Percentiles rank a stretch among this genome's conserved stretches.
Conservation (phyloP, 805 yeast species). For the Zygotorulaspora sp. region DNA sequence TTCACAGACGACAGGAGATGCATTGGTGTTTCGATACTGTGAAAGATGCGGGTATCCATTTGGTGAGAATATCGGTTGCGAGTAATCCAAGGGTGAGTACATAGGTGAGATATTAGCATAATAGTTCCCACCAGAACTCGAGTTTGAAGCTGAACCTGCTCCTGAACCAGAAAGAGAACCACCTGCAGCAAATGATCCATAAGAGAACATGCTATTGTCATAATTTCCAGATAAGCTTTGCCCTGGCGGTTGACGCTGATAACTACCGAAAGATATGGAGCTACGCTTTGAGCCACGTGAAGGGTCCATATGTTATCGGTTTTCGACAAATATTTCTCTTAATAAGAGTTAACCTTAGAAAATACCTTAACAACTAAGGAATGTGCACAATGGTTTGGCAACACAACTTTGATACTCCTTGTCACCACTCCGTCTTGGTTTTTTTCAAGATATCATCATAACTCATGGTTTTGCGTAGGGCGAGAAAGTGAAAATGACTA, state of each 20-base stretch:
- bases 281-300: constrained; percentile 30
- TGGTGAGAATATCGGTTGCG: constrained; percentile 17
- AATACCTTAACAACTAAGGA: too few species aligned
- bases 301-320: constrained; percentile 29
- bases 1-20: constrained; percentile 22
- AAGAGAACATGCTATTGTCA: constrained; percentile 5
- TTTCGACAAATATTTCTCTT: not conserved
- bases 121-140: constrained; percentile 6
- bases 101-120: constrained; percentile 24
- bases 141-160: constrained; percentile 7
- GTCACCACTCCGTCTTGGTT: too few species aligned
- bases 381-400: too few species aligned
- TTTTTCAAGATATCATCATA: too few species aligned
- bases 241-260: constrained; percentile 21
- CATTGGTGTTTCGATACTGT: constrained; percentile 17
- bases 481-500: too few species aligned
- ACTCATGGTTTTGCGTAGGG: too few species aligned
- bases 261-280: constrained; percentile 30
- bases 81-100: constrained; percentile 30
- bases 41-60: constrained; percentile 17
- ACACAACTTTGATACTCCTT: too few species aligned
- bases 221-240: constrained; percentile 10
- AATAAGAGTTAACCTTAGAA: not conserved
- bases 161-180: constrained; percentile 7
- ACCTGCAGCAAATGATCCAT: constrained; percentile 5